Conservation (phyloP, 768 basidiomycete genomes). For the Suillus clintonianus region DNA sequence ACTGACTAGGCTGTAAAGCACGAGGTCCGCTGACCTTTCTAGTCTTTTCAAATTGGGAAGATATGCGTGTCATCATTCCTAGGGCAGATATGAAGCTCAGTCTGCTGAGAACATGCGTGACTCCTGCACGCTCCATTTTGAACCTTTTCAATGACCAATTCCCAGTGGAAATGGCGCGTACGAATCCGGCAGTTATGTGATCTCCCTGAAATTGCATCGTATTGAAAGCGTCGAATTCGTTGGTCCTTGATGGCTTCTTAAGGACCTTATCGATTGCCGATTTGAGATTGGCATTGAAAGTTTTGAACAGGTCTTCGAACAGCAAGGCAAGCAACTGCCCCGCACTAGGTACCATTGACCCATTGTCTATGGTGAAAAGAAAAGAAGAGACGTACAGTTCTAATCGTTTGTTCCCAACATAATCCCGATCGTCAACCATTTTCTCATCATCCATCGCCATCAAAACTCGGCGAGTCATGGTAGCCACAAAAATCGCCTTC, state of each 20-base stretch:
- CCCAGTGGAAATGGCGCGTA: slow-evolving; percentile 96
- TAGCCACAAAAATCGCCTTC: slow-evolving; percentile 96
- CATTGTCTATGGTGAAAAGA: slow-evolving; percentile 11
- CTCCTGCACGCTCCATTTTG: slow-evolving; percentile 98
- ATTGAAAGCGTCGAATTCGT: slow-evolving; percentile 92
- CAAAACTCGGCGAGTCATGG: slow-evolving; percentile 94
- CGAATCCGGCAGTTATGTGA: slow-evolving; percentile 92
- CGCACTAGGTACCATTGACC: slow-evolving; percentile 54
- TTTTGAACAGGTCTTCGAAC: slow-evolving; percentile 99
- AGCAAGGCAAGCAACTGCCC: slow-evolving; percentile 94
- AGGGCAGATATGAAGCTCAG: slow-evolving; percentile 96
- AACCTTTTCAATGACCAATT: slow-evolving; percentile 99
- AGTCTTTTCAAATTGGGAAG: slow-evolving; percentile 99
- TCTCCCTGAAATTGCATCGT: slow-evolving; percentile 97
- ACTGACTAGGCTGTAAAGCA: slow-evolving; percentile 96
- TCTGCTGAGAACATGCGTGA: slow-evolving; percentile 95
- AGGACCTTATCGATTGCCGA: slow-evolving; percentile 95
- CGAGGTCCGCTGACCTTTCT: slow-evolving; percentile 97
- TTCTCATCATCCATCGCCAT: slow-evolving; percentile 97
- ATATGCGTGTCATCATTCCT: slow-evolving; percentile 99
- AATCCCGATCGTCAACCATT: slow-evolving; percentile 98
- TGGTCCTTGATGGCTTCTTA: slow-evolving; percentile 92
- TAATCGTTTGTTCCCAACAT: slow-evolving; percentile 97
- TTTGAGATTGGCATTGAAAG: slow-evolving; percentile 95
- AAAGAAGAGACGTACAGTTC: slow-evolving; percentile 72